phyloP scores from a whole-genome alignment of 495 filamentous ascomycete genomes.

The Lentithecium fluviatile region DNA sequence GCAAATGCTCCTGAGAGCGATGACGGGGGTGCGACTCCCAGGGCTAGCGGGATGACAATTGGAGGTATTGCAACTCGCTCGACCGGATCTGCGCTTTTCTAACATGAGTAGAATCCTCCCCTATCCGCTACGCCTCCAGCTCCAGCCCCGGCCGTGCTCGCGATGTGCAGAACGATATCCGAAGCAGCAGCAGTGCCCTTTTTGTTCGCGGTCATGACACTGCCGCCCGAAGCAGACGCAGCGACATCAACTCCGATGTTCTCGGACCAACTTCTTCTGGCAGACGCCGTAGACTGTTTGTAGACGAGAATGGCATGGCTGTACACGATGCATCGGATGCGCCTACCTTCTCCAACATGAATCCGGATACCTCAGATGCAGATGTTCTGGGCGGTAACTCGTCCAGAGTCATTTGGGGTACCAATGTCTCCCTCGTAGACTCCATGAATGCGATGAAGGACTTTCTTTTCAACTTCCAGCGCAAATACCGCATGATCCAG shows the following conservation, averaged over 20 bases:
- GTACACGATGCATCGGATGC: constrained; percentile 70
- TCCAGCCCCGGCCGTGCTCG: constrained; percentile 68
- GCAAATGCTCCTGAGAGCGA: constrained; percentile 61
- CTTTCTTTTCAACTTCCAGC: constrained; percentile 84
- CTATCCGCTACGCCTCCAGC: constrained; percentile 82
- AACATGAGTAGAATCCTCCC: constrained; percentile 71
- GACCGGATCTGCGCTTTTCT: neutral
- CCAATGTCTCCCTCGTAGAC: constrained; percentile 90
- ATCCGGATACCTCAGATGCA: constrained; percentile 88
- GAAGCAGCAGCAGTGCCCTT: constrained; percentile 78
- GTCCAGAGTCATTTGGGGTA: constrained; percentile 91
- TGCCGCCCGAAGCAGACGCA: constrained; percentile 57
- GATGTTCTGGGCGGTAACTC: constrained; percentile 79
- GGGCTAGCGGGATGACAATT: constrained; percentile 59
- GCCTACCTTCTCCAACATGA: constrained; percentile 78
- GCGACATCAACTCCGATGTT: constrained; percentile 78
- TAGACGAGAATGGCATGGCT: constrained; percentile 77
- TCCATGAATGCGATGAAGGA: constrained; percentile 83
- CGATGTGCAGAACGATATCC: constrained; percentile 58
- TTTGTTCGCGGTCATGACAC: constrained; percentile 67
- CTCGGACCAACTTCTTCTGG: constrained; percentile 52
- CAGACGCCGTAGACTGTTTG: constrained; percentile 68
- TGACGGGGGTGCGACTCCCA: constrained; percentile 70
- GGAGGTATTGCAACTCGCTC: constrained; percentile 56
- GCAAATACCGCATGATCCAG: constrained; percentile 87